Evolutionary conservation across 805 yeast genomes (phyloP), one percentile per base, ranked within the genome.

Genomic region (Zygosaccharomyces siamensis): DNA sequence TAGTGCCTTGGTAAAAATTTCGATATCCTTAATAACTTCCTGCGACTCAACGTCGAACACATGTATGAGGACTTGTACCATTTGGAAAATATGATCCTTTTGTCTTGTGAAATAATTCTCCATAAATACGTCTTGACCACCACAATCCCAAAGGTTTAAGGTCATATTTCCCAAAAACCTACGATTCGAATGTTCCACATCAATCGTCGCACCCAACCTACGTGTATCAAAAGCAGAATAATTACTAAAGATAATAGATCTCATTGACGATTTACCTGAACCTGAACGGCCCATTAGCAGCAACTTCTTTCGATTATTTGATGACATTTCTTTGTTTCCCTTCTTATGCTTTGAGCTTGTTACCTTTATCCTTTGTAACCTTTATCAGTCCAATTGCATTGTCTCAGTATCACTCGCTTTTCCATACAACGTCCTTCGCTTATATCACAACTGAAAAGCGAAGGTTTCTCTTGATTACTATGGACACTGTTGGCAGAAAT

Each of bases 161-260:
- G 97, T 89, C 95, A 93, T 89, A 64, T 92, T 90, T 1, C 97
- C 97, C 50, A 93, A 72, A 61, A 93, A 90, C 44, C 98, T 73
- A 48, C 93, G 71, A 69, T 92, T 96, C 2, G 97, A 89, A 63
- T 93, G 97, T 63, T 93, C 99, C n/a, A 93, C 97, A 63, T 93
- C 99, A 49, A 93, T 90, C 0, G 99, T 93, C 8, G 99, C 98
- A 1, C 98, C 98, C 11, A 93, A 70, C 49, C 98, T 75, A 54
- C 98, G 77, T 2, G 99, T 93, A 64, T 93, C 99, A 63, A 92
- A 87, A 0, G 99, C 99, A 1, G 96, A 87, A 68, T 93, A 93
- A 63, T 93, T 93, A 59, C 95, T 83, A 68, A 93, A 93, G 56
- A 93, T 93, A 52, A 93, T 92, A 40, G 96, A 88, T 59, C 98